Conservation (phyloP, 176 grass and related monocot genomes). For the Melocanna baccifera region DNA sequence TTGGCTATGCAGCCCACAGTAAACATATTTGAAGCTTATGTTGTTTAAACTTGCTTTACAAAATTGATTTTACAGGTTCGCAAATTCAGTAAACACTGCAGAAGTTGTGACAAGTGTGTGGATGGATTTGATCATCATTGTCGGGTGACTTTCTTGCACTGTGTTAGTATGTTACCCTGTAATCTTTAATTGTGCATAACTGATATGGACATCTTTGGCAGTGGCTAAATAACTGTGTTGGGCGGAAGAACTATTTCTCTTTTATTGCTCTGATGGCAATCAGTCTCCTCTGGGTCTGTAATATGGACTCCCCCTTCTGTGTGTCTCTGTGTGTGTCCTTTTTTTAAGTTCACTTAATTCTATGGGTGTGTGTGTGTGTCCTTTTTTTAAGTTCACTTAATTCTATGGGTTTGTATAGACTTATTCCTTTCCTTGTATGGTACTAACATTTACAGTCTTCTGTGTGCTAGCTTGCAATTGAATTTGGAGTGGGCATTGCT, state of each 20-base stretch:
- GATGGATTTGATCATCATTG: constrained; percentile 99
- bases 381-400: background rate
- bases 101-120: constrained; percentile 99
- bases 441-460: constrained; percentile 22
- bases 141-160: constrained; percentile 54
- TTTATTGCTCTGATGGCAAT: constrained; percentile 93
- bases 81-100: constrained; percentile 97
- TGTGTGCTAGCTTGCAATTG: constrained; percentile 79
- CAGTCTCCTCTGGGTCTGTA: constrained; percentile 86
- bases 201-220: constrained; percentile 40
- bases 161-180: constrained; percentile 10
- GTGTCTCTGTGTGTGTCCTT: no score
- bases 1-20: background rate
- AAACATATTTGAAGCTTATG: constrained; percentile 20
- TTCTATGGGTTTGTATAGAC: background rate
- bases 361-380: background rate
- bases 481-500: constrained; percentile 83
- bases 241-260: constrained; percentile 85
- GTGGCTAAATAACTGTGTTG: constrained; percentile 99
- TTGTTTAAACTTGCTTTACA: background rate
- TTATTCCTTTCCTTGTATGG: constrained; percentile 24
- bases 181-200: constrained; percentile 11
- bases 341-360: background rate
- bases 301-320: background rate
- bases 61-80: constrained; percentile 60